phyloP scores from a whole-genome alignment of 768 basidiomycete species.

The Butyriboletus loyo region DNA sequence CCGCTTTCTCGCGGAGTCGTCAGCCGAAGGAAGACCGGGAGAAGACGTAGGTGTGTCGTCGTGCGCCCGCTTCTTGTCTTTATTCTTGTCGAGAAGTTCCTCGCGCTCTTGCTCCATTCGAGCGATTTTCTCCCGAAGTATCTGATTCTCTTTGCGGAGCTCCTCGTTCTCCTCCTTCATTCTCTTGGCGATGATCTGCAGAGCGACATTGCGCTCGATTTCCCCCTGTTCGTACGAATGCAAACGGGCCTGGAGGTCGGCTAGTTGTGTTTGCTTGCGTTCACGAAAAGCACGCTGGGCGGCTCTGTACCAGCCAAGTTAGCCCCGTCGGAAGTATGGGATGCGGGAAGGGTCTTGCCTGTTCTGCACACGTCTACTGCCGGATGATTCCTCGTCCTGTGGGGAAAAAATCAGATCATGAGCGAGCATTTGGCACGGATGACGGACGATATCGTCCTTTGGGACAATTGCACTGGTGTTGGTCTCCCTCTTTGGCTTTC shows the following conservation, averaged over 20 bases:
- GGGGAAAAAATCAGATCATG: conserved; percentile 1
- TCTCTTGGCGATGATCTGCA: conserved; percentile 79
- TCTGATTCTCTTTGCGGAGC: conserved; percentile 63
- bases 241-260: conserved; percentile 82
- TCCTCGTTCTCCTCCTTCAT: conserved; percentile 85
- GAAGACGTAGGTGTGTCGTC: conserved; percentile 46
- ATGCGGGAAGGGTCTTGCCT: conserved; percentile 40
- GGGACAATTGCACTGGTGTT: conserved; percentile 19
- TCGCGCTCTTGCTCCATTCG: conserved; percentile 40
- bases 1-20: conserved; percentile 37
- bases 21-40: conserved; percentile 18
- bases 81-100: conserved; percentile 28
- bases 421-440: background rate
- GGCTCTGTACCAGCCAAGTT: conserved; percentile 46
- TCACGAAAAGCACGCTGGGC: conserved; percentile 90
- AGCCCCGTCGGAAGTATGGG: conserved; percentile 1
- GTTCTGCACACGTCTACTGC: conserved; percentile 69
- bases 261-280: conserved; percentile 83
- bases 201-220: conserved; percentile 79
- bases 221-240: conserved; percentile 89
- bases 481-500: conserved; percentile 79
- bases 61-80: conserved; percentile 57
- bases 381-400: conserved; percentile 50
- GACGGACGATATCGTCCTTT: conserved; percentile 51
- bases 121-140: conserved; percentile 51